Evolutionary conservation across 2,329 filamentous ascomycete genomes (phyloP), one percentile per base, ranked within the genome.

Genomic region (Alternaria sp.): DNA sequence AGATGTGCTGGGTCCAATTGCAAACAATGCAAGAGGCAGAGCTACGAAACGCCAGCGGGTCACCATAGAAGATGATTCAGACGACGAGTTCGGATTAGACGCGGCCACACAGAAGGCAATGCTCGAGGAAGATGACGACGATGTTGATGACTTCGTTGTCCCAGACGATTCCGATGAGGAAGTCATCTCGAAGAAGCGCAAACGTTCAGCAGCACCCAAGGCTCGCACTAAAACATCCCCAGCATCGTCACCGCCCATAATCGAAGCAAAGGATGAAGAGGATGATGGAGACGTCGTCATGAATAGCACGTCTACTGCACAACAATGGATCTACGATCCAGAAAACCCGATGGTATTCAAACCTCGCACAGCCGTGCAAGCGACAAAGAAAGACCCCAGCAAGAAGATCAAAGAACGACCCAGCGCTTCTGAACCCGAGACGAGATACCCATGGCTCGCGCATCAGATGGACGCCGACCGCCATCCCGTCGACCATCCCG

Each of bases 401-500:
- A 74, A 73, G 53, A 68, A 73, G 44, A 74, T 74, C 56, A 85
- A 85, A 71, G 76, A 80, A 68, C 97, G 96, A 77, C 92, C 93
- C 5, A 89, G 94, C 75, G 89, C 88, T 28, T 91, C 88, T 40
- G 93, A 97, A 49, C 93, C 94, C 1, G 93, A 96, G 67, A 86
- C 95, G 59, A 87, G 96, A 64, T 96, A 99, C 75, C 82, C 92
- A 12, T 99, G 96, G 96, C 86, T 99, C 58, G 94, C 93, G 54
- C 90, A 94, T 63, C 87, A 96, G 61, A 84, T 87, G 69, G 96
- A 99, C 78, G 93, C 93, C 52, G 93, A 98, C 73, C 89, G 90
- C 56, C 90, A 97, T 73, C 87, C 90, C 0, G 87, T 88, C 0
- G 90, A 87, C 10, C 89, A 97, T 78, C 91, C 94, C 0, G 95